Conservation (phyloP, 1,139 yeast genomes). For the Lodderomyces parapsilosis region DNA sequence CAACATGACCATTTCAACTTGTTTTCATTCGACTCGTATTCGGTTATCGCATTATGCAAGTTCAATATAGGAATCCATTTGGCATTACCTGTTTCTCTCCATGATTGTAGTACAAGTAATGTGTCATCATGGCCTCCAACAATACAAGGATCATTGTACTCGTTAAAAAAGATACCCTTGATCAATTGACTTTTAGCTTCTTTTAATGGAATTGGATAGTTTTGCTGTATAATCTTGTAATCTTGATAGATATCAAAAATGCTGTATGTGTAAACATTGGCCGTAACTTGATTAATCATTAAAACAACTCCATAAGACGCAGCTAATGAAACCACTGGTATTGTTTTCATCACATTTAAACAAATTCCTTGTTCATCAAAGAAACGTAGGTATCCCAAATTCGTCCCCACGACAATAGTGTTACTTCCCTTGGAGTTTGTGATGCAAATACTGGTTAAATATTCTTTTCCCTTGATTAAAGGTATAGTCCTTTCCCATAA, state of each 20-base stretch:
- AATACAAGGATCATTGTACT: conserved; percentile 84
- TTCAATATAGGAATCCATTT: conserved; percentile 89
- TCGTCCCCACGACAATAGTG: conserved; percentile 44
- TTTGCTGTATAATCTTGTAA: conserved; percentile 41
- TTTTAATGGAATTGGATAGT: conserved; percentile 37
- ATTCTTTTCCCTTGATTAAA: conserved; percentile 28
- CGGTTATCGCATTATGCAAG: conserved; percentile 55
- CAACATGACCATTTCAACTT: conserved; percentile 64
- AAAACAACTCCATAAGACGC: conserved; percentile 35
- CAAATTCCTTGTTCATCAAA: conserved; percentile 44
- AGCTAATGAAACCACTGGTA: conserved; percentile 40
- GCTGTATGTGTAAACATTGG: conserved; percentile 34
- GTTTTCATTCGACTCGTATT: conserved; percentile 45
- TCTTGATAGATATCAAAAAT: conserved; percentile 37
- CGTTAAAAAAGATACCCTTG: conserved; percentile 77
- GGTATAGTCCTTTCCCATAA: conserved; percentile 46
- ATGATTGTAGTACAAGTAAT: conserved; percentile 64
- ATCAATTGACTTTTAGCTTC: conserved; percentile 25
- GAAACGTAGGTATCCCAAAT: conserved; percentile 39
- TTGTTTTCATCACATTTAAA: conserved; percentile 36
- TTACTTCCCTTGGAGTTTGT: conserved; percentile 20
- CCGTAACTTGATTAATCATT: conserved; percentile 30
- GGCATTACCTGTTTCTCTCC: conserved; percentile 78
- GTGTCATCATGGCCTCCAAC: conserved; percentile 72
- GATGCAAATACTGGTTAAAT: conserved; percentile 37